A percentile compares a stretch with the other conserved stretches of the same genome.
These are phyloP conservation scores for Daldinia eschscholtzii DNA, from an alignment of 2,329 filamentous ascomycete genomes.

Conservation along the genomic window DNA sequence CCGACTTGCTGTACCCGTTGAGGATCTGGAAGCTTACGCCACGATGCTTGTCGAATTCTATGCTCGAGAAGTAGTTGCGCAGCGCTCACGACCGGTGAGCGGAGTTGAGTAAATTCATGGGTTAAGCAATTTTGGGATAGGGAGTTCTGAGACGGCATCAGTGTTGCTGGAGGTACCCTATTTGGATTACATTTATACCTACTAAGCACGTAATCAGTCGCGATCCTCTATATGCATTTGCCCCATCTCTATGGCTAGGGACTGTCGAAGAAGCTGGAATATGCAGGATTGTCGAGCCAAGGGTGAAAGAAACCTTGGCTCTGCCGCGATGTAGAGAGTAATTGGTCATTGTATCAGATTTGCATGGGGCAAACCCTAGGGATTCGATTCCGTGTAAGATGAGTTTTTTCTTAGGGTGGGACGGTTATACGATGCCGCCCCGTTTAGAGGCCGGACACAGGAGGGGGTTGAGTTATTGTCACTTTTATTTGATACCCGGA, in stretches of 20 bases:
- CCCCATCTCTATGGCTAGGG: conserved; percentile 13
- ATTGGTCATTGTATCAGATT: conserved; percentile 39
- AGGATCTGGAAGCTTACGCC: conserved; percentile 95
- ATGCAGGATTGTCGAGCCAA: conserved; percentile 25
- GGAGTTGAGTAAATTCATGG: conserved; percentile 19
- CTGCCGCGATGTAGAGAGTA: conserved; percentile 32
- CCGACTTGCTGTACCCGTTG: conserved; percentile 89
- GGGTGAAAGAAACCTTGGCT: conserved; percentile 43
- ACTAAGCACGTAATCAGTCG: conserved; percentile 19
- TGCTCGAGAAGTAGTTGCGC: conserved; percentile 82
- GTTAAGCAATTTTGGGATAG: conserved; percentile 13
- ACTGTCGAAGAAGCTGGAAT: conserved; percentile 8
- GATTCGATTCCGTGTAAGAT: conserved; percentile 20
- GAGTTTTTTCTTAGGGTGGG: conserved; percentile 7
- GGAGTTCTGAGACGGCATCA: conserved; percentile 8
- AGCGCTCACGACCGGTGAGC: conserved; percentile 49
- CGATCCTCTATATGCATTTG: conserved; percentile 10
- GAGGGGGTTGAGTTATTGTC: conserved; percentile 36
- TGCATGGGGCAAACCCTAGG: conserved; percentile 28
- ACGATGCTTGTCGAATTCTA: conserved; percentile 99
- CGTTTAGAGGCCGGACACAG: neutral
- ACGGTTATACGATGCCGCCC: neutral
- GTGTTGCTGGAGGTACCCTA: conserved; percentile 1
- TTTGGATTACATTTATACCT: conserved; percentile 25
- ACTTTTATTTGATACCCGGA: conserved; percentile 55